These are phyloP conservation scores for Cucurbita moschata DNA, from an alignment of 306 rosid species.

Conservation along the genomic window DNA sequence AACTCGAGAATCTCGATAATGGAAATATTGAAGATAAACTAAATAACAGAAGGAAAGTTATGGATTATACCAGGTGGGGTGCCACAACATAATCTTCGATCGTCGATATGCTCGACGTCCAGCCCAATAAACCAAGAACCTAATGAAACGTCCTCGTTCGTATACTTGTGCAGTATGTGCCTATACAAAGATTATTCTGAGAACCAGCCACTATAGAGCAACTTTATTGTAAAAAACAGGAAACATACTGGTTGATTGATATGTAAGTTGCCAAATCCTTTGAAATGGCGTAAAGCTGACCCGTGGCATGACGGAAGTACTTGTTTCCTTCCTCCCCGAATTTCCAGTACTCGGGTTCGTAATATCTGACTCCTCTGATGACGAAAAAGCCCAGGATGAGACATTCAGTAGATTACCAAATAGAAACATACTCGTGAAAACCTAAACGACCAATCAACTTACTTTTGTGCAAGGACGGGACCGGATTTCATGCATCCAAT, in stretches of 20 bases:
- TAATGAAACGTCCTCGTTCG: constrained; percentile 42
- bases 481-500: constrained; percentile 60
- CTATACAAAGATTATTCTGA: constrained; percentile 9
- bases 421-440: not conserved
- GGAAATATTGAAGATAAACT: not conserved
- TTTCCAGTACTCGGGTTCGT: constrained; percentile 52
- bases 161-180: constrained; percentile 44
- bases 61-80: constrained; percentile 38
- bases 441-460: not conserved
- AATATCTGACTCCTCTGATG: constrained; percentile 44
- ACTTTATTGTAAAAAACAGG: not conserved
- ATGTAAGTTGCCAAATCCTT: constrained; percentile 37
- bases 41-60: not conserved
- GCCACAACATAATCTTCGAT: constrained; percentile 50
- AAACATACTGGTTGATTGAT: constrained; percentile 37
- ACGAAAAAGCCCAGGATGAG: not conserved
- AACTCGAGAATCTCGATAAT: not conserved
- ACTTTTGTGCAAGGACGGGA: constrained; percentile 51
- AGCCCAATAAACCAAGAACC: constrained; percentile 50
- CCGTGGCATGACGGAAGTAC: constrained; percentile 54
- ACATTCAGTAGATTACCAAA: not conserved
- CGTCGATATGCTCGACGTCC: constrained; percentile 48
- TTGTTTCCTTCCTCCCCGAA: constrained; percentile 51
- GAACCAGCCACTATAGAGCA: not conserved
- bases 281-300: constrained; percentile 47